Evolutionary conservation across 1,139 yeast species (phyloP).

Genomic region (Debaryomyces subglobosus): DNA sequence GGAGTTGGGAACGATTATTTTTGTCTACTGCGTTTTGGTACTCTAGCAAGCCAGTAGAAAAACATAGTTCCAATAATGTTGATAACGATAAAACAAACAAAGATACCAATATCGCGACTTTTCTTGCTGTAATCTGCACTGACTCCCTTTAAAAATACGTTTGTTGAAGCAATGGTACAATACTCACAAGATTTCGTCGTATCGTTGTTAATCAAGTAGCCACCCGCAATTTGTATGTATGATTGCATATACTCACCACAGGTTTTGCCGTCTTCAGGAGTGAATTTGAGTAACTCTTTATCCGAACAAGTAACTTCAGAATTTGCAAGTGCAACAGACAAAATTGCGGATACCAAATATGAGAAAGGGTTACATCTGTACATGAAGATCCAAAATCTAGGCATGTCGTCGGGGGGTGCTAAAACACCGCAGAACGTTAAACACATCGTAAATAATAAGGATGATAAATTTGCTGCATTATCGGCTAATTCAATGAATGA

Average conservation of each 20-base stretch:
- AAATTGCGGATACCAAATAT: conserved; percentile 53
- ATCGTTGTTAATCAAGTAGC: conserved; percentile 22
- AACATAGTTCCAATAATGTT: conserved; percentile 44
- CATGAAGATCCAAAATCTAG: conserved; percentile 45
- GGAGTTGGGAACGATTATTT: too few species aligned
- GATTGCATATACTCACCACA: conserved; percentile 29
- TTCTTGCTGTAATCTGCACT: too few species aligned
- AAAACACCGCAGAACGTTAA: conserved; percentile 39
- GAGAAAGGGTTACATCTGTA: conserved; percentile 29
- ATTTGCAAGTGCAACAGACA: conserved; percentile 56
- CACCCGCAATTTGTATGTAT: conserved; percentile 35
- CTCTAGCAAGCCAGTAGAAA: conserved; percentile 71
- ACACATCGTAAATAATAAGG: too few species aligned
- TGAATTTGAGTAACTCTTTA: conserved; percentile 48
- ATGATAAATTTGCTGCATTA: too few species aligned
- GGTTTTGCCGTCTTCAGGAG: conserved; percentile 41
- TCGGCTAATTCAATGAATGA: conserved; percentile 37
- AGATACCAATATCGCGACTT: conserved; percentile 65
- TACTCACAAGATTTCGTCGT: too few species aligned
- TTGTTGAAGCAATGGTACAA: too few species aligned
- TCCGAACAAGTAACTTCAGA: conserved; percentile 42
- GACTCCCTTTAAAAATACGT: conserved; percentile 21
- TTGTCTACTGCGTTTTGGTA: too few species aligned
- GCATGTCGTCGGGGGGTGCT: conserved; percentile 27
- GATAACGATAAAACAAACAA: conserved; percentile 43